Base-by-base conservation (phyloP, 2,329 filamentous ascomycete species). In the Penicillium sp. region DNA sequence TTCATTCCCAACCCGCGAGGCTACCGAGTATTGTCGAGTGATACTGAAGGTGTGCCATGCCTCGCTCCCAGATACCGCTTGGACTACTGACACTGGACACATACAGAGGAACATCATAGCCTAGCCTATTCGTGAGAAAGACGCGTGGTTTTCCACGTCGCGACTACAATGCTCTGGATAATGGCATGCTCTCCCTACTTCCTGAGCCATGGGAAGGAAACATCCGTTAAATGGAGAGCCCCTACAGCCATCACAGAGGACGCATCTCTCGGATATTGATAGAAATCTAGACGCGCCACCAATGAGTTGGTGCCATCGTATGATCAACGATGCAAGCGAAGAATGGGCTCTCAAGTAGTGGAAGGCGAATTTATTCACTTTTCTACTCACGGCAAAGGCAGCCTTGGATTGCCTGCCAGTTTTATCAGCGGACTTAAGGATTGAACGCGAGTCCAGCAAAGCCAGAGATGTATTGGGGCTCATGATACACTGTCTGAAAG, bases 71-170 rank as follows among this genome's bases (percentile, higher is more conserved):
- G 22, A 13, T 14, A 22, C 49, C 29, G 22, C 29, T 48, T 47
- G 47, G 31, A 34, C 40, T 54, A 42, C 47, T 49, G 42, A 54
- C 16, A 39, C 47, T 18, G 45, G 38, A 24, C 34, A 49, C 45
- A 18, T 16, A 43, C 42, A 50, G 52, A 16, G 49, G 49, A 47
- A 16, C 47, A 43, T 54, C 42, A 27, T 34, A 13, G 46, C 24
- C 46, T 39, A 21, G 49, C 32, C 34, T 27, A 16, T 42, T 32
- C 40, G 18, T 43, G 47, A 40, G 52, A 32, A 49, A 36, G 47
- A 54, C 52, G 24, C 52, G 52, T 40, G 52, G 52, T 45, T 42
- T 54, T 54, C 47, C 52, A 47, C 47, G 52, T 43, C 47, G 52
- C 24, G 52, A 54, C 47, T 54, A 54, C 34, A 38, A 38, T 38